Conservation (phyloP, 129 eudicot species). For the Artemisia argyi region DNA sequence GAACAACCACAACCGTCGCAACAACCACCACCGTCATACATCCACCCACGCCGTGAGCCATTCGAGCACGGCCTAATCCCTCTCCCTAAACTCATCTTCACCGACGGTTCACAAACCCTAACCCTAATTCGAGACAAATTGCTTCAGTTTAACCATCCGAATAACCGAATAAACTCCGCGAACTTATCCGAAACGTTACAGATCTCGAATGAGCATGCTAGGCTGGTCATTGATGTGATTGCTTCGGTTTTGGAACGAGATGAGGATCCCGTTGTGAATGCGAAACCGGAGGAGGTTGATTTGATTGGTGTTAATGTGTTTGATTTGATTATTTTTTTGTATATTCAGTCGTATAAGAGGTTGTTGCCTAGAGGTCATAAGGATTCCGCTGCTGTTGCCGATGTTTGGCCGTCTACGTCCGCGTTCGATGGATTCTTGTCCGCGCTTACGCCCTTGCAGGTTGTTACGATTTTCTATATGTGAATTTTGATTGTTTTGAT, state of each 20-base stretch:
- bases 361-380: constrained; percentile 79
- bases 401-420: constrained; percentile 92
- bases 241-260: constrained; percentile 60
- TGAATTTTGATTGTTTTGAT: not conserved
- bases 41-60: constrained; percentile 86
- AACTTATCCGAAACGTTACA: constrained; percentile 47
- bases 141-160: constrained; percentile 47
- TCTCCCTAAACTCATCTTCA: constrained; percentile 86
- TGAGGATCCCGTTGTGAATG: constrained; percentile 63
- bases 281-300: constrained; percentile 58
- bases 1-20: constrained; percentile 29
- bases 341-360: constrained; percentile 80
- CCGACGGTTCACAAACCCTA: constrained; percentile 79
- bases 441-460: constrained; percentile 91
- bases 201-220: constrained; percentile 67
- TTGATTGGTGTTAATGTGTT: constrained; percentile 75
- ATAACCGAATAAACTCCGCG: constrained; percentile 46
- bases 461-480: constrained; percentile 7
- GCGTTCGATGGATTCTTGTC: constrained; percentile 92
- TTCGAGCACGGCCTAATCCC: constrained; percentile 97
- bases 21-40: constrained; percentile 29
- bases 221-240: constrained; percentile 68
- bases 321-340: constrained; percentile 82
- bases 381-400: constrained; percentile 90
- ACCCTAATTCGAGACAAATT: constrained; percentile 57